Percentiles rank a stretch among this genome's conserved stretches.
Conservation (phyloP, 2,329 filamentous ascomycete genomes). For the Aspergillus pseudonomiae region DNA sequence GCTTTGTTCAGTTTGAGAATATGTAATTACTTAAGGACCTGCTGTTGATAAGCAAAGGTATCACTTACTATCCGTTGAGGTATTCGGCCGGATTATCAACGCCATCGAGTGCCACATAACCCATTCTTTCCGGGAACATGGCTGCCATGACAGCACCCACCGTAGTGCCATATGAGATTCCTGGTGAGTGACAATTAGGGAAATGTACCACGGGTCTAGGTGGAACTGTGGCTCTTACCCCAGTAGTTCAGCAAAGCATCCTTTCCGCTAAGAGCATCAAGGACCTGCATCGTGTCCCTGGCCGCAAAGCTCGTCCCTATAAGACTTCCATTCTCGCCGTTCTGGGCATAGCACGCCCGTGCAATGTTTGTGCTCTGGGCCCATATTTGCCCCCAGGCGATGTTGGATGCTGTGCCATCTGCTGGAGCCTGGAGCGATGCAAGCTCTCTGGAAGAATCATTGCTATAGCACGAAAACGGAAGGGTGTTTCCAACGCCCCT, state of each 20-base stretch:
- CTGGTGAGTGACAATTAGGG: slow-evolving; percentile 3
- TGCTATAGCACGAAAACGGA: slow-evolving; percentile 9
- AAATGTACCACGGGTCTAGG: neutral
- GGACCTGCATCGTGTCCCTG: slow-evolving; percentile 13
- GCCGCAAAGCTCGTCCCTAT: slow-evolving; percentile 17
- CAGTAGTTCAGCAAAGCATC: slow-evolving; percentile 15
- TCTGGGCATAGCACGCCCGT: slow-evolving; percentile 5
- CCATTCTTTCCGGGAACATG: slow-evolving; percentile 17
- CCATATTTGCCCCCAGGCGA: slow-evolving; percentile 7
- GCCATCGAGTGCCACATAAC: slow-evolving; percentile 12
- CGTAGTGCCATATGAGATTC: slow-evolving; percentile 15
- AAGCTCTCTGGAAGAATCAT: neutral
- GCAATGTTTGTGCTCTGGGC: slow-evolving; percentile 10
- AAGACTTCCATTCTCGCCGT: slow-evolving; percentile 8
- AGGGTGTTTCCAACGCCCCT: slow-evolving; percentile 13
- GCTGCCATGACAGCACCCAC: slow-evolving; percentile 13
- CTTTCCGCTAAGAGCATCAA: slow-evolving; percentile 11
- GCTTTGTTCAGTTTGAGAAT: too few species aligned
- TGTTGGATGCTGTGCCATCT: neutral
- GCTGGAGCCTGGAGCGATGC: neutral
- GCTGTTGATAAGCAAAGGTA: neutral
- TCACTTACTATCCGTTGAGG: slow-evolving; percentile 11
- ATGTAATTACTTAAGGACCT: neutral
- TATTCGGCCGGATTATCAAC: slow-evolving; percentile 15
- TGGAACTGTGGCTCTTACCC: slow-evolving; percentile 1